A percentile compares a stretch with the other conserved stretches of the same genome.
phyloP scores from a whole-genome alignment of 1,284 basidiomycete genomes.

The Mycena citricolor region DNA sequence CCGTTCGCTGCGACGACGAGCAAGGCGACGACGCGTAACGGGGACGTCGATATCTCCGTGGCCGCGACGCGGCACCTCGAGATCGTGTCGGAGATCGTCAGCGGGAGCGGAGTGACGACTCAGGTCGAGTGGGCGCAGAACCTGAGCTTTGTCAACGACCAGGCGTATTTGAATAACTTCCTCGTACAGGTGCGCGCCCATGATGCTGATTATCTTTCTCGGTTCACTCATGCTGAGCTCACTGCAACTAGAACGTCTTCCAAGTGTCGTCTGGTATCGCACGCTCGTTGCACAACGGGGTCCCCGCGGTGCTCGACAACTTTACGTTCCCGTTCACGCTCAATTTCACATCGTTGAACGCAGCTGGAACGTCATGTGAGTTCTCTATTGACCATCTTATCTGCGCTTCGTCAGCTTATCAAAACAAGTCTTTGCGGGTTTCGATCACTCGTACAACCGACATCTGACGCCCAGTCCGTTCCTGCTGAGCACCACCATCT shows the following conservation, averaged over 20 bases:
- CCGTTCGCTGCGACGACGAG: constrained; percentile 43
- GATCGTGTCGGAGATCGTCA: constrained; percentile 54
- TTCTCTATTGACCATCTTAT: constrained; percentile 9
- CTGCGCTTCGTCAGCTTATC: neutral
- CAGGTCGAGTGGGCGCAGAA: constrained; percentile 55
- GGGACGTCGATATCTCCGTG: constrained; percentile 60
- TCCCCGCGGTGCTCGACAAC: constrained; percentile 48
- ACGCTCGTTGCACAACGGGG: constrained; percentile 59
- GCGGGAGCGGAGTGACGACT: constrained; percentile 53
- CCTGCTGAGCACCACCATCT: constrained; percentile 53
- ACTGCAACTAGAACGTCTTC: too few species aligned
- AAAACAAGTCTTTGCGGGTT: constrained; percentile 47
- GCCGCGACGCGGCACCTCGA: constrained; percentile 48
- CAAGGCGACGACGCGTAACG: too few species aligned
- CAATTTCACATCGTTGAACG: constrained; percentile 48
- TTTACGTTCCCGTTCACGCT: constrained; percentile 67
- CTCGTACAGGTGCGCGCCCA: constrained; percentile 44
- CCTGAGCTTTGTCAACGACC: constrained; percentile 51
- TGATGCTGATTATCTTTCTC: too few species aligned
- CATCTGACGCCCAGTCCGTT: constrained; percentile 56
- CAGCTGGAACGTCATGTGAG: constrained; percentile 51
- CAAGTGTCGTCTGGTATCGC: constrained; percentile 57
- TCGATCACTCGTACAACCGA: constrained; percentile 70
- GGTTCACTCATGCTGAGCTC: too few species aligned
- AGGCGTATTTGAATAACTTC: constrained; percentile 50